These are phyloP conservation scores for Rhodotorula sphaerocarpa DNA, from an alignment of 768 basidiomycete species.

Conservation along the genomic window DNA sequence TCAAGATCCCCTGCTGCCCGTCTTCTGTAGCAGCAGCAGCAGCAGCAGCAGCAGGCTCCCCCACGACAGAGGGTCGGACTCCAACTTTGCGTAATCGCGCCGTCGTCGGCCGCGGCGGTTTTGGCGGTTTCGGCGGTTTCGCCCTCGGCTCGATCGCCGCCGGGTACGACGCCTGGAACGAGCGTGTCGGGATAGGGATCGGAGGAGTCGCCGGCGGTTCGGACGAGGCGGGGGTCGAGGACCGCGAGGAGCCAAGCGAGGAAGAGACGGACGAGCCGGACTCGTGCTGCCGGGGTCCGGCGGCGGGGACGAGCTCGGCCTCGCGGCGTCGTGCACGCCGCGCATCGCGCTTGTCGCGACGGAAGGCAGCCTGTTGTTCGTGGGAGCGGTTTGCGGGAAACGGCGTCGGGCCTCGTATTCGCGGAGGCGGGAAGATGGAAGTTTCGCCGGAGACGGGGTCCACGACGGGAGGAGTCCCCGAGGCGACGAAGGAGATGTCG, in stretches of 20 bases:
- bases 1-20: too few species aligned
- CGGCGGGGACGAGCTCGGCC: neutral
- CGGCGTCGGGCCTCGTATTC: conserved; percentile 6
- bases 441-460: neutral
- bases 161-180: neutral
- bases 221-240: neutral
- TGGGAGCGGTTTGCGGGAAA: conserved; percentile 16
- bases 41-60: too few species aligned
- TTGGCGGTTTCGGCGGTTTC: neutral
- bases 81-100: neutral
- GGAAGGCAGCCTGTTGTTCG: conserved; percentile 14
- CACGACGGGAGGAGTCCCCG: neutral
- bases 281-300: too few species aligned
- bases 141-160: neutral
- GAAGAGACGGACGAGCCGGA: neutral
- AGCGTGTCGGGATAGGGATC: neutral
- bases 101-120: neutral
- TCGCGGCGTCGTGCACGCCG: neutral
- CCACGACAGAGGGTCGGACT: too few species aligned
- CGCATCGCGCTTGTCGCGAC: conserved; percentile 29
- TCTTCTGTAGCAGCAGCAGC: too few species aligned
- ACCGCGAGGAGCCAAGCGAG: neutral
- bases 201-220: neutral
- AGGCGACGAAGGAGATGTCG: conserved; percentile 1
- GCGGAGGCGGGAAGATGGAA: neutral